Base-by-base conservation (phyloP, 352 stramenopile species). In the Pilasporangium apinafurcum region DNA sequence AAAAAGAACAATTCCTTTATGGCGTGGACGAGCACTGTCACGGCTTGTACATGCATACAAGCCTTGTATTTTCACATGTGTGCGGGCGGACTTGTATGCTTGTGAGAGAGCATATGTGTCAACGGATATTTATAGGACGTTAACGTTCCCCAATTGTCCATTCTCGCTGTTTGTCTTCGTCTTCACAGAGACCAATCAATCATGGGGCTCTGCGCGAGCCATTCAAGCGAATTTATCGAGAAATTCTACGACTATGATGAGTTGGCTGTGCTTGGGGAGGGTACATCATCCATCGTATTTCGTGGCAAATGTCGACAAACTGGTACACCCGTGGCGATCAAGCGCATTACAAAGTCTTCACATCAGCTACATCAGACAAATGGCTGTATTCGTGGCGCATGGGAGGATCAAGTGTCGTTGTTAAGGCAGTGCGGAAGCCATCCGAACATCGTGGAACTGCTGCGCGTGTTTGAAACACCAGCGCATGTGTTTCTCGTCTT, bases 201-300 rank as follows among this genome's bases (percentile, higher is more conserved):
- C 21, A 83, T 83, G 70, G 70, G 70, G 22, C 31, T 61, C 40
- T 83, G 70, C 49, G 53, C 59, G 26, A 83, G 70, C 52, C 60
- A 47, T 5, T 25, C 44, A 8, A 39, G 53, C 41, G 44, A 50
- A 21, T 56, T 56, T 26, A 46, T 83, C 35, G 31, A 51, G 5
- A 35, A 59, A 20, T 56, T 56, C 35, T 80, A 80, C 39, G 63
- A 71, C 37, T 5, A 77, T 2, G 71, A 82, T 27, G 66, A 75
- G 37, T 49, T 62, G 22, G 24, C 24, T 4, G 30, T 73, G 38
- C 53, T 91, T 8, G 65, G 70, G 16, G 47, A 78, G 34, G 70
- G 78, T 3, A 40, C 61, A n/a, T 70, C 53, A 51, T 74, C 63
- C 3, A 59, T 51, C 26, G 68, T 83, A n/a, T 80, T 84, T 42